A percentile compares a stretch with the other conserved stretches of the same genome.
These are phyloP conservation scores for Aphanomyces astaci DNA, from an alignment of 352 stramenopile genomes.

Conservation along the genomic window DNA sequence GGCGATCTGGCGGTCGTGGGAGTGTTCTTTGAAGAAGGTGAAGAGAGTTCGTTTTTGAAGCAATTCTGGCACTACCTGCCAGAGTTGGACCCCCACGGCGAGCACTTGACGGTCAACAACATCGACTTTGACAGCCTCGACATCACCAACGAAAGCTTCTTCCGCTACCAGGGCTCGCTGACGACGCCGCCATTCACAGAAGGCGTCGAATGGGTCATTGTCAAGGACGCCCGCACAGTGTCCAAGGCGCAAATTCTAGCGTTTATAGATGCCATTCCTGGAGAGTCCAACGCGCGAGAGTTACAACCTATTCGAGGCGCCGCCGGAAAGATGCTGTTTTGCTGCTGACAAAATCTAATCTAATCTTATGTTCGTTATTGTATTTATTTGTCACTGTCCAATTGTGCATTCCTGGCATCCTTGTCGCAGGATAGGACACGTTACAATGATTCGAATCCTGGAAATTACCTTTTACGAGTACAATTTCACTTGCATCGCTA, in stretches of 20 bases:
- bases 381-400: too few species aligned
- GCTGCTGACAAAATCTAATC: conserved; percentile 4
- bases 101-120: conserved; percentile 29
- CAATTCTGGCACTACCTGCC: conserved; percentile 53
- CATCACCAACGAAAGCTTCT: conserved; percentile 37
- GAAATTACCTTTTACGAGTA: conserved; percentile 1
- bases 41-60: conserved; percentile 46
- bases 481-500: too few species aligned
- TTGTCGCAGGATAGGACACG: not conserved
- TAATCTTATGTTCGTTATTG: too few species aligned
- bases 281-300: conserved; percentile 39
- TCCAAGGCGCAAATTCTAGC: conserved; percentile 42
- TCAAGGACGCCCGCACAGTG: conserved; percentile 38
- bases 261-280: conserved; percentile 38
- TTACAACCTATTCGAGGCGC: conserved; percentile 33
- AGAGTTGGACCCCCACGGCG: conserved; percentile 25
- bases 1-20: conserved; percentile 45
- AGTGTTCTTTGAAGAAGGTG: conserved; percentile 47
- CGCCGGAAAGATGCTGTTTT: conserved; percentile 9
- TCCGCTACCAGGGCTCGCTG: conserved; percentile 53
- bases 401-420: too few species aligned
- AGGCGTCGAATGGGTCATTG: conserved; percentile 61
- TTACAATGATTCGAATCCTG: not conserved
- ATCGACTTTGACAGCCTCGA: conserved; percentile 32
- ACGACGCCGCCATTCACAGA: conserved; percentile 71